Evolutionary conservation across 176 grass and related monocot species (phyloP).

Genomic region (Avena insularis): DNA sequence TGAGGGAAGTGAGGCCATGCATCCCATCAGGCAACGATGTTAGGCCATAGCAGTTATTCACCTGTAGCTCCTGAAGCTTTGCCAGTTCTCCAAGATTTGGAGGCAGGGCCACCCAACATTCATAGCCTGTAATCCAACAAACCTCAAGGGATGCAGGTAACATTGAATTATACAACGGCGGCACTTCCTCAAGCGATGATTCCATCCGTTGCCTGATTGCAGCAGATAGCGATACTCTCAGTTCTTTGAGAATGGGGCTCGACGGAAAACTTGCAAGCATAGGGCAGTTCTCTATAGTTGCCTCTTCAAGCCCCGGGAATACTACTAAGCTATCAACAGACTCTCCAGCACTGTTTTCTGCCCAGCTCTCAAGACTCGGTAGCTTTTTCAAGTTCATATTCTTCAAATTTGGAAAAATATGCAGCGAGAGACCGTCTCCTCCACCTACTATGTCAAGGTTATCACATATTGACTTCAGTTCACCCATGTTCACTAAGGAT

Average conservation of each 20-base stretch:
- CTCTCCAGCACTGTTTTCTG: background rate
- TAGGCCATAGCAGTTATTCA: fast-evolving
- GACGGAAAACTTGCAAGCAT: background rate
- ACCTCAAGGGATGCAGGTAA: background rate
- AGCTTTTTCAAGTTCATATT: fast-evolving
- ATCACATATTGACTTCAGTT: background rate
- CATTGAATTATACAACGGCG: fast-evolving
- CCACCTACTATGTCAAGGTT: background rate
- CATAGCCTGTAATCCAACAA: fast-evolving
- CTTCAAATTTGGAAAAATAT: constrained; percentile 22
- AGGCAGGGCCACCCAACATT: background rate
- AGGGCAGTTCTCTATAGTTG: background rate
- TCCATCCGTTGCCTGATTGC: background rate
- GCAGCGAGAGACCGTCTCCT: background rate
- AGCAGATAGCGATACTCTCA: background rate
- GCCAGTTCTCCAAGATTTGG: constrained; percentile 4
- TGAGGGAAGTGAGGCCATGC: constrained; percentile 21
- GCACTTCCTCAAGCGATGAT: background rate
- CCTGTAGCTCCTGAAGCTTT: fast-evolving
- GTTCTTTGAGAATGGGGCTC: background rate
- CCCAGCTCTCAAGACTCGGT: background rate
- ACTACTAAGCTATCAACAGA: background rate
- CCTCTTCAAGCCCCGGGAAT: background rate
- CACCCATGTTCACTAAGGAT: fast-evolving
- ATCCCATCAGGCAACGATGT: background rate